Evolutionary conservation across 2,329 filamentous ascomycete genomes (phyloP), one percentile per base, ranked within the genome.

Genomic region (Colletotrichum tabaci): DNA sequence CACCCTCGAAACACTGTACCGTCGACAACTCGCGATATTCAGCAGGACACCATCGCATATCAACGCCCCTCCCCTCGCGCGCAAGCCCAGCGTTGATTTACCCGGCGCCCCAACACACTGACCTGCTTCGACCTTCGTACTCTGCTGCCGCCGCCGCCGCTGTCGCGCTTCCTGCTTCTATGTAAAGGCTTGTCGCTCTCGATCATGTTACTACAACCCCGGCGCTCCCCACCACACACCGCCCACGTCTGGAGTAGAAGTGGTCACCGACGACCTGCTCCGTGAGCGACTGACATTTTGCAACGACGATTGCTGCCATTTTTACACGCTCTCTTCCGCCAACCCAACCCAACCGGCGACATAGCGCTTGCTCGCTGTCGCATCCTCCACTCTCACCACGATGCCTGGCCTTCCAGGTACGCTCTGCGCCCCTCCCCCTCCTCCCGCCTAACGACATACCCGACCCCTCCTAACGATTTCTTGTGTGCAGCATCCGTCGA

Each of bases 401-500:
- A 89, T 90, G 88, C 88, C 88, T 78, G 85, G 87, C 74, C 83
- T 89, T 78, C 88, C 88, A 79, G 83, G 87, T 89, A 82, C 80
- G 21, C 38, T 58, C 50, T 72, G 50, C 63, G 49, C 21, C 57
- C 62, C 46, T 56, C 53, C 53, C 23, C 16, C 44, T 42, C 56
- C 66, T 61, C 53, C 40, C 35, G 35, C 35, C 2, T 38, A 2
- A 38, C 9, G 35, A 38, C 35, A 38, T 38, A 38, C 4, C 38
- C 23, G 55, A 57, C 30, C 38, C 40, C 42, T 47, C 61, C 56
- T 69, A 46, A 74, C 61, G 30, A 21, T 35, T 4, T 21, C 38
- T 35, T 26, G 44, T 68, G 50, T 26, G 38, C 78, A 97, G 95
- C 94, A 77, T 98, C 94, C 84, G 95, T 99, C 85, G 96, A 99